Evolutionary conservation across 2,329 filamentous ascomycete species (phyloP), one percentile per base, ranked within the genome.

Genomic region (Aspergillus floridensis): DNA sequence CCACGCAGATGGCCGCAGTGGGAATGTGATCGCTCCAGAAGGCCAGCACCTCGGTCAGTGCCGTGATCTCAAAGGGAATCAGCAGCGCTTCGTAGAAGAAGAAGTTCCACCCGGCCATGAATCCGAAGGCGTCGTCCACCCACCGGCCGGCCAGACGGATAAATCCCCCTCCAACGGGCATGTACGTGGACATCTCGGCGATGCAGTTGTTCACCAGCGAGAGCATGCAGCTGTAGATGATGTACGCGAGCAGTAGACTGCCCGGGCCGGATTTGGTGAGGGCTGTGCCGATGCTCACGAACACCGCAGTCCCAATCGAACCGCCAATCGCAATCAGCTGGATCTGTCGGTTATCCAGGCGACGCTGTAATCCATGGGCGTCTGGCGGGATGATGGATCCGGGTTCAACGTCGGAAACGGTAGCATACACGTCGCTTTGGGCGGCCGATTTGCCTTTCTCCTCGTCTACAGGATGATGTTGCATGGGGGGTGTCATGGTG

Each of bases 61-160:
- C 77, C 1, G 72, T 73, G 56, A 79, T 78, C 58, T 80, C 78
- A 57, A 76, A 77, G 0, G 76, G 76, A 47, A 78, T 70, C 53
- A 75, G 60, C 16, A 76, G 64, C 11, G 71, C 74, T 59, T 76
- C 74, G 60, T 80, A 77, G 58, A 82, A 72, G 31, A 80, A 81
- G 67, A 80, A 81, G 65, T 81, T 81, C 77, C 77, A 80, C 21
- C 76, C 77, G 48, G 74, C 73, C 64, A 76, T 75, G 57, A 80
- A 80, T 0, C 78, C 76, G 26, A 79, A 69, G 2, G 79, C 78
- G 47, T 76, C 74, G 57, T 81, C 78, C 1, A 80, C 78, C 77
- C 77, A 80, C 63, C 76, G 72, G 19, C 76, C 71, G 11, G 74
- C 76, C 49, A 79, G 66, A 14, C 74, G 74, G 50, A 80, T 73